Evolutionary conservation across 306 rosid genomes (phyloP).

Genomic region (Cucurbita ficifolia): DNA sequence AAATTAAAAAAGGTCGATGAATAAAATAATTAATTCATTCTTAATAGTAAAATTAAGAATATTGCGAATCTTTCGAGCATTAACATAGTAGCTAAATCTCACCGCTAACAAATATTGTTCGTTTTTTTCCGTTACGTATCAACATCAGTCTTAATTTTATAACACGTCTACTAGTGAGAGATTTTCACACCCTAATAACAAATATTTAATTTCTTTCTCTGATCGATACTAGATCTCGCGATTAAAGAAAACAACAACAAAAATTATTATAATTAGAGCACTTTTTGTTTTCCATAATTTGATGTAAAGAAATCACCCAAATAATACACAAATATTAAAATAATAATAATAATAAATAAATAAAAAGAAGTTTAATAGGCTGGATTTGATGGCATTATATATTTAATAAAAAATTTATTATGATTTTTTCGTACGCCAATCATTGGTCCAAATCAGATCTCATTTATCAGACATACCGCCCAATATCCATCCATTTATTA

Average conservation of each 20-base stretch:
- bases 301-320: not conserved
- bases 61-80: not conserved
- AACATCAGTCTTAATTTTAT: too few relatives aligned
- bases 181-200: too few relatives aligned
- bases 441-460: conserved; percentile 3
- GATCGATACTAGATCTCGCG: too few relatives aligned
- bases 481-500: not conserved
- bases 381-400: not conserved
- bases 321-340: not conserved
- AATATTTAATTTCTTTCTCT: too few relatives aligned
- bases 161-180: too few relatives aligned
- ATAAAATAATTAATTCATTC: not conserved
- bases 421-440: not conserved
- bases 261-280: not conserved
- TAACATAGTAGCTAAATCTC: too few relatives aligned
- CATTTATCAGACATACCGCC: not conserved
- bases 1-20: not conserved
- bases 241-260: too few relatives aligned
- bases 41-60: not conserved
- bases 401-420: not conserved
- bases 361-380: not conserved
- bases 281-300: not conserved
- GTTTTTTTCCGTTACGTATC: too few relatives aligned
- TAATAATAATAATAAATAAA: too few relatives aligned
- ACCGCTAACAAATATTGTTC: too few relatives aligned